Conservation (phyloP, 805 yeast species). For the Tanozyma kutaoensis region DNA sequence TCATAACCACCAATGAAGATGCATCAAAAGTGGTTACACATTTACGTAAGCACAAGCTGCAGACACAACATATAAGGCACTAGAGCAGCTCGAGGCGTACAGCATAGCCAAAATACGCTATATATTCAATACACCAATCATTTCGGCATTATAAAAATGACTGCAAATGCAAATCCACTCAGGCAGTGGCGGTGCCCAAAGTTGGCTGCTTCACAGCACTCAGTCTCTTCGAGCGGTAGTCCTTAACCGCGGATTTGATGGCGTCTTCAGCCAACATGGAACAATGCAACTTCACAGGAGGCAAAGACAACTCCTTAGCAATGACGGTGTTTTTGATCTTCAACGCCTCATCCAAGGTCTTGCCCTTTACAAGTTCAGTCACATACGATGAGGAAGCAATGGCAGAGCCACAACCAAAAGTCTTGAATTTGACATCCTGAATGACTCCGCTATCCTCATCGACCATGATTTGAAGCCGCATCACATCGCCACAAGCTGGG, state of each 20-base stretch:
- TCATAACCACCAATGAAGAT: too few relatives aligned
- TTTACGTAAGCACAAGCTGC: too few relatives aligned
- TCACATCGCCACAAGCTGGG: conserved; percentile 98
- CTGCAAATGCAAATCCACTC: too few relatives aligned
- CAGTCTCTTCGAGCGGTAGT: conserved; percentile 74
- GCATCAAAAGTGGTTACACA: too few relatives aligned
- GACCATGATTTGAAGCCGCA: conserved; percentile 93
- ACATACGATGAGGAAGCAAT: conserved; percentile 93
- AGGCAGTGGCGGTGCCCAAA: conserved; percentile 33
- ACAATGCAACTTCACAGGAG: conserved; percentile 96
- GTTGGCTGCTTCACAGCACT: conserved; percentile 31
- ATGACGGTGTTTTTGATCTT: conserved; percentile 86
- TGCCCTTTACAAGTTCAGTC: conserved; percentile 91
- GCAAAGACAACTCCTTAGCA: conserved; percentile 87
- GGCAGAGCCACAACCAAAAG: conserved; percentile 98
- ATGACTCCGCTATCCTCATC: conserved; percentile 83
- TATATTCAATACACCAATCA: too few relatives aligned
- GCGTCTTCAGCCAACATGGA: conserved; percentile 99
- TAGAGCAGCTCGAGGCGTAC: too few relatives aligned
- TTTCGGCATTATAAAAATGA: too few relatives aligned
- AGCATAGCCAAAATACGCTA: too few relatives aligned
- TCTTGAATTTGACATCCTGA: conserved; percentile 92
- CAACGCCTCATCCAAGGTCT: conserved; percentile 86
- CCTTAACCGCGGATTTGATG: conserved; percentile 92
- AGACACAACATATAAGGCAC: too few relatives aligned